These are phyloP conservation scores for Phoma herbarum DNA, from an alignment of 2,329 filamentous ascomycete genomes.

Conservation along the genomic window DNA sequence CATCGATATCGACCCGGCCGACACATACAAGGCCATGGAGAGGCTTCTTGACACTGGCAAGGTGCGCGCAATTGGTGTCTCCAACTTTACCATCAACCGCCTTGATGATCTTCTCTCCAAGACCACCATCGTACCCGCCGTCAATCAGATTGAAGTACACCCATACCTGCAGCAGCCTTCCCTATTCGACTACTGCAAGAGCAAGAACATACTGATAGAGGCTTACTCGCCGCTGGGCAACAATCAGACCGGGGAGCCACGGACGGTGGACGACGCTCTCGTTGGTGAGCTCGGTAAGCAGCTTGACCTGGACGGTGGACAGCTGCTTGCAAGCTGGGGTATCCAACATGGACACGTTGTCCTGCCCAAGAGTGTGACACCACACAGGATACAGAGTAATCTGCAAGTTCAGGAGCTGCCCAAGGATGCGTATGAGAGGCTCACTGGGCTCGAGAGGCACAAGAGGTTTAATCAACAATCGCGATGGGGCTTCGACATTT, in stretches of 20 bases:
- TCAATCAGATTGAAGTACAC: slow-evolving; percentile 84
- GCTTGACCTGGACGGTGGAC: slow-evolving; percentile 73
- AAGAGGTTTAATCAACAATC: slow-evolving; percentile 39
- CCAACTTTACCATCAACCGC: slow-evolving; percentile 81
- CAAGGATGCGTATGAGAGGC: slow-evolving; percentile 71
- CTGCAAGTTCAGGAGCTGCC: slow-evolving; percentile 72
- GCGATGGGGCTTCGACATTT: slow-evolving; percentile 39
- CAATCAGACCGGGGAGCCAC: slow-evolving; percentile 67
- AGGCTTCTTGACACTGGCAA: slow-evolving; percentile 72
- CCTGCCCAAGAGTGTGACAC: slow-evolving; percentile 82
- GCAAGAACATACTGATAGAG: slow-evolving; percentile 75
- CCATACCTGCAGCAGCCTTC: slow-evolving; percentile 47
- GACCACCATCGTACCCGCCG: slow-evolving; percentile 69
- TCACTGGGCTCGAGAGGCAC: slow-evolving; percentile 57
- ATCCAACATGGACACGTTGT: slow-evolving; percentile 81
- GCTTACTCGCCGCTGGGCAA: slow-evolving; percentile 77
- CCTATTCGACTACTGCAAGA: slow-evolving; percentile 72
- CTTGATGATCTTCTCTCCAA: slow-evolving; percentile 74
- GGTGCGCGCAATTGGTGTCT: slow-evolving; percentile 80
- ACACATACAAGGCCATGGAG: slow-evolving; percentile 77
- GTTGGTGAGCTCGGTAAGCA: slow-evolving; percentile 28
- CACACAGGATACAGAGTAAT: slow-evolving; percentile 76
- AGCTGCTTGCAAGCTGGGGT: slow-evolving; percentile 81
- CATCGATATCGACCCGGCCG: slow-evolving; percentile 78
- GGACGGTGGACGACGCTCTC: slow-evolving; percentile 53